phyloP scores from a whole-genome alignment of 2,329 filamentous ascomycete species.

The Aspergillus pseudonomiae region DNA sequence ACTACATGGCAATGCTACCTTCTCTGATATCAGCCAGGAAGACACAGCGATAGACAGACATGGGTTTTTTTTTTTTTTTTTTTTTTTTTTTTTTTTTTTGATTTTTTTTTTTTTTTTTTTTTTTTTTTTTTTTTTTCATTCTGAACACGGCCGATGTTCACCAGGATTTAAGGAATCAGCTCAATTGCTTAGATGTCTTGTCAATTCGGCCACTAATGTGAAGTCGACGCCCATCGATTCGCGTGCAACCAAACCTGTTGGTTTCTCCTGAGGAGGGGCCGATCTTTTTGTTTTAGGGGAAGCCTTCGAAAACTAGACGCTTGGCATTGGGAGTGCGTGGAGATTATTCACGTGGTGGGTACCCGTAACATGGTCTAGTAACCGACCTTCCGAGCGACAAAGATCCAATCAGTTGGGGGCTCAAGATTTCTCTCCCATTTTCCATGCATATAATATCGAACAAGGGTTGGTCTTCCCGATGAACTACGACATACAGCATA shows the following conservation, averaged over 20 bases:
- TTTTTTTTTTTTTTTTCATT: no score
- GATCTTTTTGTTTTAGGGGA: background rate
- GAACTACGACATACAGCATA: background rate
- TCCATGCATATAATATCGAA: background rate
- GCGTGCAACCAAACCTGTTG: background rate
- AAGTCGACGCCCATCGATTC: background rate
- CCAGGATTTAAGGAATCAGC: background rate
- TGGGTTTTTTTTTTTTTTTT: no score
- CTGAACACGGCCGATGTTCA: background rate
- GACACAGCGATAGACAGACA: background rate
- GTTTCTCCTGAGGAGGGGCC: slow-evolving; percentile 1
- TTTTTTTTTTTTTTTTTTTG: no score
- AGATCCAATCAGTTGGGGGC: background rate
- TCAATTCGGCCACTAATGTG: background rate
- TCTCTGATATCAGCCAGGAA: background rate
- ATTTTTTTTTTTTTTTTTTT: no score
- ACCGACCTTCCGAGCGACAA: background rate
- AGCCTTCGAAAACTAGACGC: background rate
- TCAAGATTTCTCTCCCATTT: background rate
- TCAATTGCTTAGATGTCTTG: background rate
- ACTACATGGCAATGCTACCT: slow-evolving; percentile 1
- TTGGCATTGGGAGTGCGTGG: slow-evolving; percentile 2
- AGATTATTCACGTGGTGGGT: slow-evolving; percentile 3
- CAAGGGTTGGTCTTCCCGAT: background rate
- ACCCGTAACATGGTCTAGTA: background rate